These are phyloP conservation scores for Populus davidiana DNA, from an alignment of 345 rosid species.

Conservation along the genomic window DNA sequence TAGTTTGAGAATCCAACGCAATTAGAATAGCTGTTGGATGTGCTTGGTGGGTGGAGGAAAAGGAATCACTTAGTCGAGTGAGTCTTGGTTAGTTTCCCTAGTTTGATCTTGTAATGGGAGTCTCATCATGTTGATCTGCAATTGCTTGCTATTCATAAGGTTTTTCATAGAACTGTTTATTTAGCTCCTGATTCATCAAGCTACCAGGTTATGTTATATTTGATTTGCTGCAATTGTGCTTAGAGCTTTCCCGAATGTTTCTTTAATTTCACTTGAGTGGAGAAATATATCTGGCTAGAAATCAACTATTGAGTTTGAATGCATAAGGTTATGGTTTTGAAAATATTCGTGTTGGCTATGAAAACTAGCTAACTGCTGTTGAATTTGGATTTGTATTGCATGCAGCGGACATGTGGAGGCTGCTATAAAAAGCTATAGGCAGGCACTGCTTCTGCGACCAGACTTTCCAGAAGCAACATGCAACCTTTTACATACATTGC, in stretches of 20 bases:
- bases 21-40: not conserved
- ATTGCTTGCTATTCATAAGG: too few relatives aligned
- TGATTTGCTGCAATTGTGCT: not conserved
- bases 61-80: not conserved
- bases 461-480: slow-evolving; percentile 99
- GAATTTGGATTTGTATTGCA: slow-evolving; percentile 10
- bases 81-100: not conserved
- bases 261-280: not conserved
- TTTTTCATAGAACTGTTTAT: not conserved
- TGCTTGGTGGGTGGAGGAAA: slow-evolving; percentile 1
- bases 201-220: not conserved
- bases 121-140: not conserved
- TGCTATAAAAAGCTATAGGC: slow-evolving; percentile 86
- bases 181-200: not conserved
- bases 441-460: slow-evolving; percentile 74
- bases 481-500: slow-evolving; percentile 90
- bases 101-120: not conserved
- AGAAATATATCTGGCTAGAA: not conserved
- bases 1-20: not conserved
- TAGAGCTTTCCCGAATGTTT: not conserved
- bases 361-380: not conserved
- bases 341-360: not conserved
- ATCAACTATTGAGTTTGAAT: not conserved
- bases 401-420: slow-evolving; percentile 89
- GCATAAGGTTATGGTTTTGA: not conserved